Evolutionary conservation across 495 filamentous ascomycete species (phyloP).

Genomic region (Penicillium cataractarum): DNA sequence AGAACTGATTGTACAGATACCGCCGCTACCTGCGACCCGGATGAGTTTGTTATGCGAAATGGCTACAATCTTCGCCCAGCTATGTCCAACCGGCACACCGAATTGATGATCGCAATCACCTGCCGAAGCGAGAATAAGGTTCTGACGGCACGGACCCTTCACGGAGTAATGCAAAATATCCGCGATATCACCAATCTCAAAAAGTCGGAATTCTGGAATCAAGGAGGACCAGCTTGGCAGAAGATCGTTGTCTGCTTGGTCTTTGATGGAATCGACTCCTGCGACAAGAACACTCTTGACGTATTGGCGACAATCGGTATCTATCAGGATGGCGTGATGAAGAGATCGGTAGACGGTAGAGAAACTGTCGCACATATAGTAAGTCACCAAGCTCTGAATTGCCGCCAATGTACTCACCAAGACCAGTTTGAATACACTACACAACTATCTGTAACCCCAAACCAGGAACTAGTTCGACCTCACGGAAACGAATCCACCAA

Average conservation of each 20-base stretch:
- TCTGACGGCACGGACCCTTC: constrained; percentile 84
- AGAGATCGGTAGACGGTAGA: constrained; percentile 93
- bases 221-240: constrained; percentile 96
- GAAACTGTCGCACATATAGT: constrained; percentile 91
- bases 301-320: constrained; percentile 89
- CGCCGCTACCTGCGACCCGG: constrained; percentile 96
- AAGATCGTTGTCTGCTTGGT: constrained; percentile 96
- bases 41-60: constrained; percentile 96
- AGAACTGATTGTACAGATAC: constrained; percentile 60
- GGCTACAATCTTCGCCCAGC: constrained; percentile 95
- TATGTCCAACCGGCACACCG: constrained; percentile 98
- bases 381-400: constrained; percentile 23
- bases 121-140: constrained; percentile 99
- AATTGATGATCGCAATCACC: constrained; percentile 92
- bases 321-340: constrained; percentile 96
- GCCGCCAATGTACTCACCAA: not conserved
- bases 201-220: constrained; percentile 99
- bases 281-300: constrained; percentile 90
- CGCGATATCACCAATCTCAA: constrained; percentile 95
- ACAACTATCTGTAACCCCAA: constrained; percentile 90
- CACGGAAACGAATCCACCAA: constrained; percentile 76
- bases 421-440: constrained; percentile 94
- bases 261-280: constrained; percentile 95
- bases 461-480: constrained; percentile 90
- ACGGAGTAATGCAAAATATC: constrained; percentile 97